phyloP scores from a whole-genome alignment of 768 basidiomycete species.

The Cystobasidium ongulense region DNA sequence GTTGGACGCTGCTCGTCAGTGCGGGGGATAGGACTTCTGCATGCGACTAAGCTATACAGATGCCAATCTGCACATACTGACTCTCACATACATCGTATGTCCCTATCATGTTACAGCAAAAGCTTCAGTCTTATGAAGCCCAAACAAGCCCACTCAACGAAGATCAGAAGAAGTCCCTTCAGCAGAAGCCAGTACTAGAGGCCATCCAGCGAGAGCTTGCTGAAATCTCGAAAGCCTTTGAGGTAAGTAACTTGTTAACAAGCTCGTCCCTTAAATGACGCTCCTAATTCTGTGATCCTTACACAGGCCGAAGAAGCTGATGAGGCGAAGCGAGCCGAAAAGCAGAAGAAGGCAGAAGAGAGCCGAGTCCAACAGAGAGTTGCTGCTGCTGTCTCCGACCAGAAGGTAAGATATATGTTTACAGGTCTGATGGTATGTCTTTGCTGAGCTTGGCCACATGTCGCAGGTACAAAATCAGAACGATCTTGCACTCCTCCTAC shows the following conservation, averaged over 20 bases:
- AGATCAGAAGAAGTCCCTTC: slow-evolving; percentile 41
- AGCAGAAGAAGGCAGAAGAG: slow-evolving; percentile 29
- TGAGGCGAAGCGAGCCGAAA: slow-evolving; percentile 34
- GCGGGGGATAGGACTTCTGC: not conserved
- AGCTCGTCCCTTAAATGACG: not conserved
- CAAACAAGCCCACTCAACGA: slow-evolving; percentile 38
- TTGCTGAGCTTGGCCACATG: not conserved
- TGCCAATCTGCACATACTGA: not conserved
- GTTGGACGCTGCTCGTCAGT: not conserved
- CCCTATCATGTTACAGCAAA: slow-evolving; percentile 34
- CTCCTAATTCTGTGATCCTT: not conserved
- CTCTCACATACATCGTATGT: not conserved
- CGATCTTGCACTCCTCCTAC: slow-evolving; percentile 37
- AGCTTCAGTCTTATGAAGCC: slow-evolving; percentile 39
- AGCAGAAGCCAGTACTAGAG: slow-evolving; percentile 36
- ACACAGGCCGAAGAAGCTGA: slow-evolving; percentile 38
- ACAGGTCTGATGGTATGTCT: not conserved
- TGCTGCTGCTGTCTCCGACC: slow-evolving; percentile 34
- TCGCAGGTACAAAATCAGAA: slow-evolving; percentile 33
- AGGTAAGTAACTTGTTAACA: slow-evolving; percentile 34
- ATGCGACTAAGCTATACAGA: not conserved
- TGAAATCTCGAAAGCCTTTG: slow-evolving; percentile 39
- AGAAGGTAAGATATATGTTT: slow-evolving; percentile 33
- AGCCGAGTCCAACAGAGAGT: slow-evolving; percentile 36
- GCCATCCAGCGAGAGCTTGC: slow-evolving; percentile 39